Conservation (phyloP, 305 asterid species). For the Fraxinus angustifolia region DNA sequence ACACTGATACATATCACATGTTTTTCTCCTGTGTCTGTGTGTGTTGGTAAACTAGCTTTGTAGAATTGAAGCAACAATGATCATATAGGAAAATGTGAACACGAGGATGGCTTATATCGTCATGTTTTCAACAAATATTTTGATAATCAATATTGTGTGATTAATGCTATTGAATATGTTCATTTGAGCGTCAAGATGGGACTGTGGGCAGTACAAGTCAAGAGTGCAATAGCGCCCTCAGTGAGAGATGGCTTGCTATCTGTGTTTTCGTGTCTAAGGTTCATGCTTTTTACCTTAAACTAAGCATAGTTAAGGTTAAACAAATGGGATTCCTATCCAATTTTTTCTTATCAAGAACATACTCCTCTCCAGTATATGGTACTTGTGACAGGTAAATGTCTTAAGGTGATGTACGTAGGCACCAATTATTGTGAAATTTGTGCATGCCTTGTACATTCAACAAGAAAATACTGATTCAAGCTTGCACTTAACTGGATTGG, state of each 20-base stretch:
- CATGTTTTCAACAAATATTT: neutral
- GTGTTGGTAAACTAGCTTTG: neutral
- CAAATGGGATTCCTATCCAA: neutral
- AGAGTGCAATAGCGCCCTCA: neutral
- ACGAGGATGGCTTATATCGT: neutral
- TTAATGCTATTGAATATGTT: neutral
- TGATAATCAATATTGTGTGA: neutral
- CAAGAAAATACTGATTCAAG: too few species aligned
- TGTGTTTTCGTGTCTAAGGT: neutral
- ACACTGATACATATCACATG: neutral
- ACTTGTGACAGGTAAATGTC: neutral
- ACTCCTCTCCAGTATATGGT: too few species aligned
- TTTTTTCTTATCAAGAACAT: neutral
- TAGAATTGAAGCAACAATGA: neutral
- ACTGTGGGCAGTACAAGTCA: neutral
- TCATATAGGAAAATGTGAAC: neutral
- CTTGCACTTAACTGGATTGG: too few species aligned
- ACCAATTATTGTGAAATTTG: neutral
- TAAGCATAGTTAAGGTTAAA: neutral
- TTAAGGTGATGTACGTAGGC: neutral
- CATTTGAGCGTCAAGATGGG: neutral
- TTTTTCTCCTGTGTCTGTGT: neutral
- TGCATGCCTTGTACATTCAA: too few species aligned
- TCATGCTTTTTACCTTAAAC: neutral
- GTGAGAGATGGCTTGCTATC: neutral